A percentile compares a stretch with the other conserved stretches of the same genome.
phyloP scores from a whole-genome alignment of 805 yeast genomes.

The Kodamaea lidongshanica region DNA sequence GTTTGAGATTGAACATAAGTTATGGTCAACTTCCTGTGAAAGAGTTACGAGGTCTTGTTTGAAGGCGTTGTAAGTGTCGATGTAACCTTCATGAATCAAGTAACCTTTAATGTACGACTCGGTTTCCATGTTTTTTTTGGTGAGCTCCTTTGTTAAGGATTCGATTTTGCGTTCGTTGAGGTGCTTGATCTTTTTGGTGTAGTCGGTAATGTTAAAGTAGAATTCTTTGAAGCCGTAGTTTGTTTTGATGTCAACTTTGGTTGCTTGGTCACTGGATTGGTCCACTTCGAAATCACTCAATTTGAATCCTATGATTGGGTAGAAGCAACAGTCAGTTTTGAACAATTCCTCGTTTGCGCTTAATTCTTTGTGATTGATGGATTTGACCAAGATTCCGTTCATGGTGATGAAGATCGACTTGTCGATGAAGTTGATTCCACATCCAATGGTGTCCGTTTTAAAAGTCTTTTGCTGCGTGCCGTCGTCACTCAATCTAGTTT shows the following conservation, averaged over 20 bases:
- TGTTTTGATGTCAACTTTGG: slow-evolving; percentile 30
- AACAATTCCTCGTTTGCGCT: slow-evolving; percentile 12
- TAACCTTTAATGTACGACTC: slow-evolving; percentile 28
- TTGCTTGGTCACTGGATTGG: slow-evolving; percentile 1
- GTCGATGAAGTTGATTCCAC: slow-evolving; percentile 69
- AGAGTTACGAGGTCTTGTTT: slow-evolving; percentile 25
- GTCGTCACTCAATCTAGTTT: slow-evolving; percentile 18
- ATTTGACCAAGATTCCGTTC: slow-evolving; percentile 54
- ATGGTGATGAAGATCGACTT: slow-evolving; percentile 68
- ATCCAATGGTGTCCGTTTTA: slow-evolving; percentile 63
- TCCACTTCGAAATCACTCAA: slow-evolving; percentile 17
- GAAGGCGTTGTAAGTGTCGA: slow-evolving; percentile 30
- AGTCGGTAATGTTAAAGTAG: slow-evolving; percentile 52
- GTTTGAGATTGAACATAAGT: no score
- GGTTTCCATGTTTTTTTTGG: not conserved
- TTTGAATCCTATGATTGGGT: slow-evolving; percentile 31
- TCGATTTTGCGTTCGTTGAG: slow-evolving; percentile 15
- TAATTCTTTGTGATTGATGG: slow-evolving; percentile 22
- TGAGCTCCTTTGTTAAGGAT: slow-evolving; percentile 1
- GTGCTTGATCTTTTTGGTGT: slow-evolving; percentile 42
- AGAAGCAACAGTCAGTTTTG: slow-evolving; percentile 17
- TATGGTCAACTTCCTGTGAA: slow-evolving; percentile 9
- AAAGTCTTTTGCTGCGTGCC: slow-evolving; percentile 36
- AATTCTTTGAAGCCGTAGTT: slow-evolving; percentile 58
- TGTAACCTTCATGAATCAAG: slow-evolving; percentile 34